Conservation (phyloP, 2,329 filamentous ascomycete species). For the Cladophialophora yegresii region DNA sequence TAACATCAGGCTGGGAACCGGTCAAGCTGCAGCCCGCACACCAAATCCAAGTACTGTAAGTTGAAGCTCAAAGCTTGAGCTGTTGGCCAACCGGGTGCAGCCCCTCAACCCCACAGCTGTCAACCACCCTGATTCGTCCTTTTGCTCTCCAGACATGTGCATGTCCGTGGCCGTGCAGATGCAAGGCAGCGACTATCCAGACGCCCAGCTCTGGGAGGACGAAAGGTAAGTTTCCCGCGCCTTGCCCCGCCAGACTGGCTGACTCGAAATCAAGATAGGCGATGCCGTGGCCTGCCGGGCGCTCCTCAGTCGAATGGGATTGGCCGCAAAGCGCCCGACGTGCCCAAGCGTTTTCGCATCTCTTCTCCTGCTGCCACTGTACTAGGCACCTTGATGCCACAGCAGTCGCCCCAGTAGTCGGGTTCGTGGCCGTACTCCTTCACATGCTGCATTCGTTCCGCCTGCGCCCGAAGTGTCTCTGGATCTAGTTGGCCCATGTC, state of each 20-base stretch:
- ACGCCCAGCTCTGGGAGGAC: constrained; percentile 4
- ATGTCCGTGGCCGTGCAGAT: constrained; percentile 26
- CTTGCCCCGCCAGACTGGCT: neutral
- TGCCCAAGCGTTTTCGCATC: constrained; percentile 70
- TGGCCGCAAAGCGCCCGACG: constrained; percentile 63
- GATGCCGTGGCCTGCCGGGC: neutral
- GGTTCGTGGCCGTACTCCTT: constrained; percentile 64
- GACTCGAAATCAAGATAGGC: neutral
- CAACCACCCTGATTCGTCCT: constrained; percentile 14
- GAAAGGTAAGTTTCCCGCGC: neutral
- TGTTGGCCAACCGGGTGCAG: neutral
- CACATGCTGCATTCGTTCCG: constrained; percentile 65
- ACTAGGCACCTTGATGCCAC: constrained; percentile 95
- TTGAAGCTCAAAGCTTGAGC: neutral
- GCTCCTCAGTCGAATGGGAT: constrained; percentile 49
- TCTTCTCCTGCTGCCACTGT: constrained; percentile 88
- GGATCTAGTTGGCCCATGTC: constrained; percentile 69
- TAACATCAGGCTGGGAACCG: constrained; percentile 3
- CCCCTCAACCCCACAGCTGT: neutral
- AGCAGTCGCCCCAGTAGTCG: constrained; percentile 86
- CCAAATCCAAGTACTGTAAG: neutral
- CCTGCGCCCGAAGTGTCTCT: constrained; percentile 48
- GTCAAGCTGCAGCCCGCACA: constrained; percentile 1
- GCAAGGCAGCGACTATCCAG: constrained; percentile 22
- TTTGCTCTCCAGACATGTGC: constrained; percentile 16